phyloP scores from a whole-genome alignment of 2,329 filamentous ascomycete genomes.

The Pseudogymnoascus verrucosus region DNA sequence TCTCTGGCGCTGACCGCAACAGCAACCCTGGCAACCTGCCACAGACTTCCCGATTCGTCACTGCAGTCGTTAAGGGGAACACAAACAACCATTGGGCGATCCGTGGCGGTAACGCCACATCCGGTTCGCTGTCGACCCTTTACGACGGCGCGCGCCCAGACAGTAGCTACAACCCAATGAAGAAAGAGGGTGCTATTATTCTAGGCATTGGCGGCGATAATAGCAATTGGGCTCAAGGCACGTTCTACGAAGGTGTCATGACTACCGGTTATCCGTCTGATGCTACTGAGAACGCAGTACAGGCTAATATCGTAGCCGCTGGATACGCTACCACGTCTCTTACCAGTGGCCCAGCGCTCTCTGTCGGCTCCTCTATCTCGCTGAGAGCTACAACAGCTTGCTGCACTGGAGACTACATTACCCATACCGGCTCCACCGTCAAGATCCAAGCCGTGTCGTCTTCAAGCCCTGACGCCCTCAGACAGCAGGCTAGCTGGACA shows the following conservation, averaged over 20 bases:
- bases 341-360: slow-evolving; percentile 40
- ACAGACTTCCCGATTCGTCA: slow-evolving; percentile 45
- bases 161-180: slow-evolving; percentile 42
- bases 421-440: slow-evolving; percentile 42
- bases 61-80: slow-evolving; percentile 44
- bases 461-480: slow-evolving; percentile 41
- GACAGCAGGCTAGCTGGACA: slow-evolving; percentile 45
- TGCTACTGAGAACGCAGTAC: slow-evolving; percentile 47
- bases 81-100: slow-evolving; percentile 46
- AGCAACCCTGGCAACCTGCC: slow-evolving; percentile 44
- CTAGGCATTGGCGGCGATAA: slow-evolving; percentile 67
- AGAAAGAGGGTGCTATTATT: slow-evolving; percentile 56
- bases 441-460: slow-evolving; percentile 48
- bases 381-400: slow-evolving; percentile 47
- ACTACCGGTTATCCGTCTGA: slow-evolving; percentile 54
- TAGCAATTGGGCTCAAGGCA: slow-evolving; percentile 50
- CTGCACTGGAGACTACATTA: slow-evolving; percentile 46
- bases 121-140: slow-evolving; percentile 45
- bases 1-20: slow-evolving; percentile 40
- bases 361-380: slow-evolving; percentile 42
- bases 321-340: slow-evolving; percentile 43
- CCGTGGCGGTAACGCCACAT: slow-evolving; percentile 46
- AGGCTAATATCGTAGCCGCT: slow-evolving; percentile 52
- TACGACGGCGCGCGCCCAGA: slow-evolving; percentile 46
- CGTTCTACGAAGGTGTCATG: slow-evolving; percentile 60